These are phyloP conservation scores for Brettanomyces sp. DNA, from an alignment of 805 yeast genomes.

Conservation along the genomic window DNA sequence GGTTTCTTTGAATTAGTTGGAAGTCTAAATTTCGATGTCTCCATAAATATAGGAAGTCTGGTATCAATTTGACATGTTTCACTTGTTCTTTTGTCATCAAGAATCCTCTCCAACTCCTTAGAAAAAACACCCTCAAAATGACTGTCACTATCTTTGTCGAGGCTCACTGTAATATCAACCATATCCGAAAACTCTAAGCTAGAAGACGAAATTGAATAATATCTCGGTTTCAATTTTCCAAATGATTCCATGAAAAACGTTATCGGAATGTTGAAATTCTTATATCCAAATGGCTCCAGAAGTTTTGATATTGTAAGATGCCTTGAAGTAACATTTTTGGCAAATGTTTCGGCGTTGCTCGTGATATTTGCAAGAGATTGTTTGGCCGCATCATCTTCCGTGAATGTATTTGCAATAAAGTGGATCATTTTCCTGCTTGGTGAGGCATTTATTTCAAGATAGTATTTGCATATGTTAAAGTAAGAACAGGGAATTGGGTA, in stretches of 20 bases:
- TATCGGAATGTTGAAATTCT: slow-evolving; percentile 72
- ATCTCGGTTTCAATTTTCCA: slow-evolving; percentile 77
- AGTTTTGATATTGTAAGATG: slow-evolving; percentile 64
- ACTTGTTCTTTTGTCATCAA: slow-evolving; percentile 21
- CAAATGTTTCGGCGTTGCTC: slow-evolving; percentile 54
- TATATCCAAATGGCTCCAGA: slow-evolving; percentile 41
- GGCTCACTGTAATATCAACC: slow-evolving; percentile 74
- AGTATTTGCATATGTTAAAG: slow-evolving; percentile 66
- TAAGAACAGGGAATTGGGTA: slow-evolving; percentile 72
- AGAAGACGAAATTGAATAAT: slow-evolving; percentile 88
- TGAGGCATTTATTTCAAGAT: slow-evolving; percentile 78
- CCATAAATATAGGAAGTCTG: slow-evolving; percentile 74
- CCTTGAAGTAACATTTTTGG: slow-evolving; percentile 44
- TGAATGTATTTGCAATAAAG: slow-evolving; percentile 4
- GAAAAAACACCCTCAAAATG: slow-evolving; percentile 73
- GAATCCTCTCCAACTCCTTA: slow-evolving; percentile 63
- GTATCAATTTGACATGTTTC: slow-evolving; percentile 7
- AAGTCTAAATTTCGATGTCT: slow-evolving; percentile 81
- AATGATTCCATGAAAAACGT: slow-evolving; percentile 71
- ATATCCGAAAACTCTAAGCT: slow-evolving; percentile 47
- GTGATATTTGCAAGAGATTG: slow-evolving; percentile 45
- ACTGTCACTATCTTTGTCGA: slow-evolving; percentile 43
- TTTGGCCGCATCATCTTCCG: slow-evolving; percentile 25
- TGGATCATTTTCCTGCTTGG: slow-evolving; percentile 71
- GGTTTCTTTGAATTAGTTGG: slow-evolving; percentile 75